Conservation (phyloP, 352 stramenopile species). For the Phytophthora brassicae region DNA sequence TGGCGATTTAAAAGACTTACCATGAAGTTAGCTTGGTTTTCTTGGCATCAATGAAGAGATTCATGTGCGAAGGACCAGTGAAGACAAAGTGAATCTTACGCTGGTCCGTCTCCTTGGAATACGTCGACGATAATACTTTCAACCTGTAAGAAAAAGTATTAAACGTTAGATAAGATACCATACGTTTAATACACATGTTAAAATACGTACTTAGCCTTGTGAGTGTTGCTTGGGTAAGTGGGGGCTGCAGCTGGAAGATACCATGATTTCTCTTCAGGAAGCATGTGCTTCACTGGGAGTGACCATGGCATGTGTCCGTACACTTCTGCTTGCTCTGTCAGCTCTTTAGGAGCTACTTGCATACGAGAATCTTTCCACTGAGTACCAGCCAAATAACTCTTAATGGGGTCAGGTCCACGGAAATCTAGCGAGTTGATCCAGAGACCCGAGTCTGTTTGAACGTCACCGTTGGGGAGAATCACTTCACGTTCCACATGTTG, state of each 20-base stretch:
- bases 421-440: conserved; percentile 79
- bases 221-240: conserved; percentile 18
- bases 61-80: conserved; percentile 64
- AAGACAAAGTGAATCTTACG: conserved; percentile 71
- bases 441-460: conserved; percentile 62
- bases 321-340: conserved; percentile 54
- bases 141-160: conserved; percentile 30
- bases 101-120: conserved; percentile 45
- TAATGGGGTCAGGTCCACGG: conserved; percentile 51
- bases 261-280: conserved; percentile 73
- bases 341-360: conserved; percentile 35
- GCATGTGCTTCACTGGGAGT: conserved; percentile 60
- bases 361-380: conserved; percentile 49
- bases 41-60: conserved; percentile 80
- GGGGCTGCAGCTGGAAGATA: conserved; percentile 52
- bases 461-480: conserved; percentile 40
- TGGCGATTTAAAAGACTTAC: conserved; percentile 25
- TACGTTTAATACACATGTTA: no score
- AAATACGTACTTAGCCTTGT: conserved; percentile 42
- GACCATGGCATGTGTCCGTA: conserved; percentile 76
- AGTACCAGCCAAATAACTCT: conserved; percentile 43
- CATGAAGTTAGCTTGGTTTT: conserved; percentile 67
- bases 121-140: conserved; percentile 62
- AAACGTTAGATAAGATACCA: conserved; percentile 2
- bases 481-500: conserved; percentile 71